Conservation (phyloP, 768 basidiomycete species). For the Lepiota venenata region DNA sequence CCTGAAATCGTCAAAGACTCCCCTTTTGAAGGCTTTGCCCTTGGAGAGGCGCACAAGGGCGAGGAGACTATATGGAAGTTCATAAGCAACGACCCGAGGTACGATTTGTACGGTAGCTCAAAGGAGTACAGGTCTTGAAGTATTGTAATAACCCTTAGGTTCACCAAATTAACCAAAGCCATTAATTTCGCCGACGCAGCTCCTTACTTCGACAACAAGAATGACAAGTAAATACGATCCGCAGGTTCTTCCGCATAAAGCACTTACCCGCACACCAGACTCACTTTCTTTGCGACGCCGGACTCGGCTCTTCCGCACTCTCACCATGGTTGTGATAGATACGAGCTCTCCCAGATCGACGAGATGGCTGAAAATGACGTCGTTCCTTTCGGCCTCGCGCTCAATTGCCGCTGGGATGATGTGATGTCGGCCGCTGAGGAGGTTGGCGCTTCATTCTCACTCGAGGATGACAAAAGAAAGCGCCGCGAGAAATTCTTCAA, state of each 20-base stretch:
- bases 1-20: not conserved
- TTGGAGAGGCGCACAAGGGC: not conserved
- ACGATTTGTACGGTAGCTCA: not conserved
- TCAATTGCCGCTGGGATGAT: conserved; percentile 4
- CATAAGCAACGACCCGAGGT: conserved; percentile 15
- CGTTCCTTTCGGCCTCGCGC: conserved; percentile 20
- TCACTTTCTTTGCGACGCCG: conserved; percentile 54
- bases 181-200: conserved; percentile 22
- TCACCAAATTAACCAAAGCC: conserved; percentile 20
- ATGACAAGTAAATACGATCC: conserved; percentile 5
- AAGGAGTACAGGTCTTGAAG: not conserved
- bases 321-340: conserved; percentile 13
- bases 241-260: not conserved
- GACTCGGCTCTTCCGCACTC: conserved; percentile 37
- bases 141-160: conserved; percentile 13
- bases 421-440: conserved; percentile 4
- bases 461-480: conserved; percentile 42
- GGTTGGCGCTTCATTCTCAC: conserved; percentile 14
- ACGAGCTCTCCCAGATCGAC: conserved; percentile 8
- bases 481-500: conserved; percentile 53
- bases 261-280: conserved; percentile 21
- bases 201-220: conserved; percentile 10
- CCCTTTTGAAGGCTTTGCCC: not conserved
- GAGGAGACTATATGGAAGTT: conserved; percentile 14
- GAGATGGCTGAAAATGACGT: not conserved